Conservation (phyloP, 345 rosid genomes). For the Hibiscus syriacus region DNA sequence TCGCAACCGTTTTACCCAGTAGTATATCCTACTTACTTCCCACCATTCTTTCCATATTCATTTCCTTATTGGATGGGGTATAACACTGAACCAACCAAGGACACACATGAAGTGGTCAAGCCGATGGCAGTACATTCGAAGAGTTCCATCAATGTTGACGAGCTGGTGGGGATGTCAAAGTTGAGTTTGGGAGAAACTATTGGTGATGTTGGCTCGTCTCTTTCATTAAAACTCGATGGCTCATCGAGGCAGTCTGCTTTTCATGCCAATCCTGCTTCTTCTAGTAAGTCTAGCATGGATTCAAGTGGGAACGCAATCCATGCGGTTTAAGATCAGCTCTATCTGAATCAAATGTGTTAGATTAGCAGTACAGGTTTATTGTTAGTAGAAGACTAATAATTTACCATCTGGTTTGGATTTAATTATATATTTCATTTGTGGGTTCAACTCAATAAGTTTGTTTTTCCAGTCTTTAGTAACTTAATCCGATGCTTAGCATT, state of each 20-base stretch:
- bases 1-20: slow-evolving; percentile 50
- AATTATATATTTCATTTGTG: slow-evolving; percentile 19
- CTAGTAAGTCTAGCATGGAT: slow-evolving; percentile 42
- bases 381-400: slow-evolving; percentile 23
- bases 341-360: slow-evolving; percentile 12
- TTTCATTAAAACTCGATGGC: slow-evolving; percentile 71
- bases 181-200: slow-evolving; percentile 70
- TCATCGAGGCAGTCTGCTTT: slow-evolving; percentile 89
- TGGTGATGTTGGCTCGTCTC: slow-evolving; percentile 44
- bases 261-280: slow-evolving; percentile 80
- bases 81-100: slow-evolving; percentile 38
- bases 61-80: slow-evolving; percentile 65
- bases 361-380: slow-evolving; percentile 20
- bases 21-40: slow-evolving; percentile 65
- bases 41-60: slow-evolving; percentile 66
- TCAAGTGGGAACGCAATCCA: slow-evolving; percentile 49
- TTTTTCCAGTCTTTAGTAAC: not conserved
- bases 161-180: slow-evolving; percentile 89
- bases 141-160: slow-evolving; percentile 80
- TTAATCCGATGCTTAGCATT: slow-evolving; percentile 16
- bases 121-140: slow-evolving; percentile 81
- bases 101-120: slow-evolving; percentile 65
- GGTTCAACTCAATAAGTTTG: slow-evolving; percentile 22
- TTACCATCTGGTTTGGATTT: slow-evolving; percentile 23
- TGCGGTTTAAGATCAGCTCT: slow-evolving; percentile 32